phyloP scores from a whole-genome alignment of 148 eudicot species.

The Simmondsia chinensis region DNA sequence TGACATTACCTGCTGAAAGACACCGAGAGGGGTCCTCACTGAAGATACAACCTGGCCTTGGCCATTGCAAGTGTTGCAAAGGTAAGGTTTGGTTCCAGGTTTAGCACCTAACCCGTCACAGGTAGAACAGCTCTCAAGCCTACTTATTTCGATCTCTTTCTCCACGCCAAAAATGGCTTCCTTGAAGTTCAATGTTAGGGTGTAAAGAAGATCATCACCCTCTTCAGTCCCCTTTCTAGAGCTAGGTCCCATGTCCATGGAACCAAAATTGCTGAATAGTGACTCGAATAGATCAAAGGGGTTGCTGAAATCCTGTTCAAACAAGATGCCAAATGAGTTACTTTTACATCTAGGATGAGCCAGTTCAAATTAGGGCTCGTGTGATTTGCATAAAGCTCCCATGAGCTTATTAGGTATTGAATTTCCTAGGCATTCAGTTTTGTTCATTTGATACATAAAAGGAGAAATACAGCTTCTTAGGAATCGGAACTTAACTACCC shows the following conservation, averaged over 20 bases:
- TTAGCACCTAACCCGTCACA: slow-evolving; percentile 89
- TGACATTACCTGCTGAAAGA: slow-evolving; percentile 72
- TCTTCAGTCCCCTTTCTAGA: slow-evolving; percentile 54
- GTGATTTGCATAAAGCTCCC: too few species aligned
- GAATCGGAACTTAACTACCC: slow-evolving; percentile 6
- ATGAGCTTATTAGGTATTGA: too few species aligned
- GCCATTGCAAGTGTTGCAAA: slow-evolving; percentile 68
- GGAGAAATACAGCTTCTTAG: too few species aligned
- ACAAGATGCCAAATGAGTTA: background rate
- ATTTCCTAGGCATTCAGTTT: background rate
- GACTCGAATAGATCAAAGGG: slow-evolving; percentile 84
- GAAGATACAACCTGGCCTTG: slow-evolving; percentile 86
- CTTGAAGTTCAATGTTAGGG: slow-evolving; percentile 60
- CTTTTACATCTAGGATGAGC: background rate
- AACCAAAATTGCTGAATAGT: slow-evolving; percentile 36
- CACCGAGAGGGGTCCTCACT: slow-evolving; percentile 81
- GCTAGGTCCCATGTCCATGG: slow-evolving; percentile 62
- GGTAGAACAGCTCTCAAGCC: slow-evolving; percentile 70
- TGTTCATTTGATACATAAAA: too few species aligned
- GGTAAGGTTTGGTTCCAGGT: slow-evolving; percentile 64
- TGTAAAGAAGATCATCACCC: slow-evolving; percentile 73
- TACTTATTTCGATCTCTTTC: slow-evolving; percentile 67
- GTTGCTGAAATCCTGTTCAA: slow-evolving; percentile 77
- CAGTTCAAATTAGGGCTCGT: background rate
- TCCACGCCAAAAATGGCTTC: slow-evolving; percentile 91